Conservation (phyloP, 2,329 filamentous ascomycete genomes). For the Claviceps humidiphila region DNA sequence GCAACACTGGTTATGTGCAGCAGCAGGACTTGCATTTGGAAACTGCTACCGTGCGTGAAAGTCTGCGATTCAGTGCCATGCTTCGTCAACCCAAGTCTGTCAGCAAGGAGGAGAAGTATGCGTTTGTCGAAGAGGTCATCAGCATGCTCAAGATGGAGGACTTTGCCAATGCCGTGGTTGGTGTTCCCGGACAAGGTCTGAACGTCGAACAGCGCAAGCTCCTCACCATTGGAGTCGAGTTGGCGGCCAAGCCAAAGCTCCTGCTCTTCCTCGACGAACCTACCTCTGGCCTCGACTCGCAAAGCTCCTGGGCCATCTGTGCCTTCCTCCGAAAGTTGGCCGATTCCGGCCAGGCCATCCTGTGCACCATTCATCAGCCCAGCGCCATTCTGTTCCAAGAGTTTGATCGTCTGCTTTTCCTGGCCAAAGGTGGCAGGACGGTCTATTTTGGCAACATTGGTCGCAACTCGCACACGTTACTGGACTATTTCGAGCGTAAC, state of each 20-base stretch:
- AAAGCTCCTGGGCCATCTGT: slow-evolving; percentile 51
- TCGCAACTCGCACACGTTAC: slow-evolving; percentile 39
- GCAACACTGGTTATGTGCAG: slow-evolving; percentile 55
- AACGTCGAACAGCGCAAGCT: slow-evolving; percentile 51
- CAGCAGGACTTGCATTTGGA: slow-evolving; percentile 49
- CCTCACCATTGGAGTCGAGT: slow-evolving; percentile 47
- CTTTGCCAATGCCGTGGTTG: slow-evolving; percentile 53
- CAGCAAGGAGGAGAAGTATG: slow-evolving; percentile 42
- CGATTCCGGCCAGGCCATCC: slow-evolving; percentile 36
- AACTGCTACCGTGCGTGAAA: slow-evolving; percentile 42
- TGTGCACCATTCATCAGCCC: slow-evolving; percentile 44
- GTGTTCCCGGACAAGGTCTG: slow-evolving; percentile 45
- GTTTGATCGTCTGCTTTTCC: slow-evolving; percentile 50
- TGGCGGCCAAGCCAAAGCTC: slow-evolving; percentile 43
- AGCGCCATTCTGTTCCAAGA: slow-evolving; percentile 38
- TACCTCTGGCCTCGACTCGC: slow-evolving; percentile 47
- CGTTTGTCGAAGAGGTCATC: slow-evolving; percentile 51
- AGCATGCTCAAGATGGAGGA: slow-evolving; percentile 54
- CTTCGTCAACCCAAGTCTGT: slow-evolving; percentile 42
- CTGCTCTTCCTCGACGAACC: slow-evolving; percentile 51
- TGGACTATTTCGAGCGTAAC: slow-evolving; percentile 51
- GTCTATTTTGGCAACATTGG: slow-evolving; percentile 60
- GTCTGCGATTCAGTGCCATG: slow-evolving; percentile 41
- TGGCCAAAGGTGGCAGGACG: slow-evolving; percentile 51
- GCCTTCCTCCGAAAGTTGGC: slow-evolving; percentile 49